Base-by-base conservation (phyloP, 306 rosid genomes). In the Comarum palustre region DNA sequence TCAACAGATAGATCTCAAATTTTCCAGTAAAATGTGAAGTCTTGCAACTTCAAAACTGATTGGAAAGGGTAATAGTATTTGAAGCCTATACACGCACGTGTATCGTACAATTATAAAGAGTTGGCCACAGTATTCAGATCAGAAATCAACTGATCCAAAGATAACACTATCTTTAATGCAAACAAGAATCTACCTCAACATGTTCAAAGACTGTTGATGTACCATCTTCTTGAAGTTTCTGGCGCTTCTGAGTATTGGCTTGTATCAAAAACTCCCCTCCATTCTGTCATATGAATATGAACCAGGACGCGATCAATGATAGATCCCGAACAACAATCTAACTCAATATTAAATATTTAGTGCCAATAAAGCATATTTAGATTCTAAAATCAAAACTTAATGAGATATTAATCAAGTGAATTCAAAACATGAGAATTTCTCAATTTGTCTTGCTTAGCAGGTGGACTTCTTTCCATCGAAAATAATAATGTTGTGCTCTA, bases 231-330 rank as follows among this genome's bases (percentile, higher is more conserved):
- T 86, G 80, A 79, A 74, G 80, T 83, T 90, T 92, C 63, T 31
- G 85, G 60, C 96, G 93, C 84, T 95, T 95, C 69, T 80, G 92
- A 69, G 93, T 87, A 81, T 92, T 95, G 74, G 96, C 97, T 83
- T 90, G 99, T 71, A 95, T 92, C 38, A 95, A 86, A 84, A 90
- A 95, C 81, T 82, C 92, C 34, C 79, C 87, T 60, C 87, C 90
- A 74, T 73, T 81, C 90, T 83, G 77, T 19, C 67, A 79, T 69
- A 71, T 74, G 72, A 73, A 31, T 17, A 38, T n/a, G 38, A 38
- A 69, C 54, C 41, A 50, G 57, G 29, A 52, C 36, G 3, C 2
- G 1, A 66, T 12, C 47, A 69, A 27, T 54, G 9, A 45, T 22
- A 75, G 48, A 38, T 34, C 8, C 4, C 27, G 3, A 39, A 43